Conservation (phyloP, 2,329 filamentous ascomycete species). For the Botrytis aclada region DNA sequence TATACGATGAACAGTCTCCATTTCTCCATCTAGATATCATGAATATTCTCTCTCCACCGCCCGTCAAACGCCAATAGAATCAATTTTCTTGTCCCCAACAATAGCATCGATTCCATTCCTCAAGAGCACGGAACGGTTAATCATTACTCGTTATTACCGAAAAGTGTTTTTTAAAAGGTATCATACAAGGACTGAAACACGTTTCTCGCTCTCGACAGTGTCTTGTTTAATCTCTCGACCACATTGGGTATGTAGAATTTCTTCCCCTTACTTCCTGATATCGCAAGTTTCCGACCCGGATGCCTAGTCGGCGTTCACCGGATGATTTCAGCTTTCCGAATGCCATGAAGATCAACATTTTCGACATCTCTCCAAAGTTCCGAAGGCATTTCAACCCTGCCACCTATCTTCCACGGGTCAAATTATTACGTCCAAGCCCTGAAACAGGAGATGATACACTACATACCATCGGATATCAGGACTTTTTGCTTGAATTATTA, state of each 20-base stretch:
- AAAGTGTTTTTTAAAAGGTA: neutral
- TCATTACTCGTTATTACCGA: neutral
- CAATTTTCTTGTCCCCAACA: neutral
- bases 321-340: neutral
- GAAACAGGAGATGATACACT: neutral
- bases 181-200: neutral
- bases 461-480: neutral
- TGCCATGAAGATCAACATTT: neutral
- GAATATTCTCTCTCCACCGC: neutral
- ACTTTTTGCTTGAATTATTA: neutral
- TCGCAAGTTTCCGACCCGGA: neutral
- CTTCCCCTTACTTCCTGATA: neutral
- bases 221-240: neutral
- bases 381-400: neutral
- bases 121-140: neutral
- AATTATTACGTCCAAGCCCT: neutral
- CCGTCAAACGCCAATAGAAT: neutral
- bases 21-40: neutral
- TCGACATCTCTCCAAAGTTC: neutral
- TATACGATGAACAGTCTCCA: neutral
- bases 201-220: neutral
- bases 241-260: neutral
- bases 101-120: neutral
- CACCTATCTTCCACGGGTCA: neutral
- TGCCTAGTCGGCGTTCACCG: neutral